Evolutionary conservation across 2,329 filamentous ascomycete genomes (phyloP), one percentile per base, ranked within the genome.

Genomic region (Microthyrium microscopicum): DNA sequence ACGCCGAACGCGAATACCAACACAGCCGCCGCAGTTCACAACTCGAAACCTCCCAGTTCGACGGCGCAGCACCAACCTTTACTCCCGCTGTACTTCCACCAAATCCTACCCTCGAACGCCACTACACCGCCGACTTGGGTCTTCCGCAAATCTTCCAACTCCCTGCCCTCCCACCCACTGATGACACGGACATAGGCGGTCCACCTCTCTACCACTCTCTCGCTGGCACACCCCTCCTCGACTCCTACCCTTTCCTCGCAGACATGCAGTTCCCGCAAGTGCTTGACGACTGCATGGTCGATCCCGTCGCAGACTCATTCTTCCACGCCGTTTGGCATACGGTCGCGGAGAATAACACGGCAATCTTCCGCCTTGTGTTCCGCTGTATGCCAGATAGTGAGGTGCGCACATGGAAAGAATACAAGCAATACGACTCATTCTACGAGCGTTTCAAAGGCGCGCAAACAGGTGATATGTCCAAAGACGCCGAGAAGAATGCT

Each of bases 351-450:
- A 95, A 95, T 60, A 98, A 98, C 52, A 98, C 89, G 3, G 87
- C 84, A 50, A 69, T 98, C 30, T 98, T 81, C 58, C 78, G 89
- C 20, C 73, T 79, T 40, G 87, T 98, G 6, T 98, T 98, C 61
- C 75, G 85, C 29, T 94, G 85, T 55, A 91, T 92, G 80, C 89
- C 89, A 1, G 89, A 98, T 52, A 94, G 76, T 33, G 83, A 94
- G 49, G 89, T 93, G 18, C 77, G 73, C 41, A 87, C 79, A 27
- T 98, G 89, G 89, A 75, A 79, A 43, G 80, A 92, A 41, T 98
- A 98, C 55, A 77, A 81, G 41, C 78, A 91, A 43, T 92, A 79
- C 48, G 66, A 70, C 34, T 67, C 73, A 4, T 95, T 94, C 51
- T 66, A 68, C 13, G 73, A 78, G 43, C 70, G 74, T 29, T 94